Evolutionary conservation across 2,329 filamentous ascomycete genomes (phyloP).

Genomic region (Hypomyces rosellus): DNA sequence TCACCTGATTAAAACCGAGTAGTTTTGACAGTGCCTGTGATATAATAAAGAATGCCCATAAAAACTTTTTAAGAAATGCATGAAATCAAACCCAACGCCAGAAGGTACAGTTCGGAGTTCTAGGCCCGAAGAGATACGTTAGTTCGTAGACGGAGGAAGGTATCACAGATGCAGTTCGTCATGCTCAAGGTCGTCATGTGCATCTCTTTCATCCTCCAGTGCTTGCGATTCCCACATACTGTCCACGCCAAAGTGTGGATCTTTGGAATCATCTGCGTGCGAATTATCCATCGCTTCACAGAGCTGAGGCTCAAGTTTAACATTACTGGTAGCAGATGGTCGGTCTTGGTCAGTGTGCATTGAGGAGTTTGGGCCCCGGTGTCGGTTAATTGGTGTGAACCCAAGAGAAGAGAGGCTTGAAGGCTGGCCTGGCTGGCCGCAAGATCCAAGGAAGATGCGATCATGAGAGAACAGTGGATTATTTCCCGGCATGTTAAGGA

Average conservation of each 20-base stretch:
- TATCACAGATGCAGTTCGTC: conserved; percentile 8
- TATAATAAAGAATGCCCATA: background rate
- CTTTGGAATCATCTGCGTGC: conserved; percentile 19
- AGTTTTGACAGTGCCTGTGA: background rate
- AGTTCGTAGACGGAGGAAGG: too few relatives aligned
- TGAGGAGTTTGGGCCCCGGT: conserved; percentile 14
- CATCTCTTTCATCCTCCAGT: conserved; percentile 16
- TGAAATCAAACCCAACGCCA: too few relatives aligned
- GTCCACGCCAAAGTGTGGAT: conserved; percentile 13
- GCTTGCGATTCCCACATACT: conserved; percentile 21
- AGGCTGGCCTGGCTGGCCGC: conserved; percentile 17
- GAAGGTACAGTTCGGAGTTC: too few relatives aligned
- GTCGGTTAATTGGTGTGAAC: conserved; percentile 25
- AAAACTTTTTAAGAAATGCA: background rate
- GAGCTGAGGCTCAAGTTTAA: conserved; percentile 22
- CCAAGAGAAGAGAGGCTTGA: conserved; percentile 20
- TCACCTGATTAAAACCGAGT: background rate
- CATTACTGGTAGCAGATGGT: conserved; percentile 5
- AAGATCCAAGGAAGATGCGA: conserved; percentile 23
- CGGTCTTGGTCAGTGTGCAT: conserved; percentile 13
- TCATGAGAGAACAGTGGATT: conserved; percentile 30
- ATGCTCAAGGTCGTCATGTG: conserved; percentile 18
- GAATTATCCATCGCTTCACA: conserved; percentile 19
- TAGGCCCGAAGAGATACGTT: too few relatives aligned
- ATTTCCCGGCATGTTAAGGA: conserved; percentile 22